Conservation (phyloP, 2,329 filamentous ascomycete species). For the Ceratocystis colombiana region DNA sequence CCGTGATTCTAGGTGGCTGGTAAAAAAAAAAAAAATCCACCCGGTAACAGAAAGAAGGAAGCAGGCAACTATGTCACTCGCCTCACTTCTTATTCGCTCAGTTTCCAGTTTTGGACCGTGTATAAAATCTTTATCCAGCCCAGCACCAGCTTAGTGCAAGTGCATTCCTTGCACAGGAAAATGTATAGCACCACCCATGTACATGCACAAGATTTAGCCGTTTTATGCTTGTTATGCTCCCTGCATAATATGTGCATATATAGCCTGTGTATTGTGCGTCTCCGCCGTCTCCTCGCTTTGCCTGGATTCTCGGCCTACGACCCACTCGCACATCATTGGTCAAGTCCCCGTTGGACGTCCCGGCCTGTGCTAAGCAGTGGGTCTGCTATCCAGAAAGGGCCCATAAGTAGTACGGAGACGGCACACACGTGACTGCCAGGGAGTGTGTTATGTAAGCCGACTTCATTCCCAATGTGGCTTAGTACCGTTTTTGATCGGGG, state of each 20-base stretch:
- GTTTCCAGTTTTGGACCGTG: neutral
- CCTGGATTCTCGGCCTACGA: neutral
- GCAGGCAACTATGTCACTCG: neutral
- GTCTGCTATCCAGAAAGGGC: neutral
- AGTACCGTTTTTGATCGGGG: neutral
- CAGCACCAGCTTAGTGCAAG: neutral
- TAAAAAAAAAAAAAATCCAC: neutral
- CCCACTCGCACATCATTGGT: conserved; percentile 9
- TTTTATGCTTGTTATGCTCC: neutral
- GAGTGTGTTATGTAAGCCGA: neutral
- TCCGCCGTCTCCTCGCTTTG: neutral
- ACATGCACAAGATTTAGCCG: neutral
- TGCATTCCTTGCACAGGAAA: neutral
- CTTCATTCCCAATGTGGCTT: neutral
- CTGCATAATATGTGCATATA: neutral
- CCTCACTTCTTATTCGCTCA: conserved; percentile 6
- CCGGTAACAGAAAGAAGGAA: neutral
- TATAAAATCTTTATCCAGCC: neutral
- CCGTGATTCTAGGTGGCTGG: conserved; percentile 2
- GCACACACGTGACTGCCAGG: neutral
- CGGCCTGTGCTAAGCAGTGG: conserved; percentile 6
- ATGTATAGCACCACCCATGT: neutral
- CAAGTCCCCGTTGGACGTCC: neutral
- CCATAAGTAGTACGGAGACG: conserved; percentile 9
- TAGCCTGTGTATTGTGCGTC: neutral